These are phyloP conservation scores for Torrubiella hemipterigena DNA, from an alignment of 2,329 filamentous ascomycete genomes.

Conservation along the genomic window DNA sequence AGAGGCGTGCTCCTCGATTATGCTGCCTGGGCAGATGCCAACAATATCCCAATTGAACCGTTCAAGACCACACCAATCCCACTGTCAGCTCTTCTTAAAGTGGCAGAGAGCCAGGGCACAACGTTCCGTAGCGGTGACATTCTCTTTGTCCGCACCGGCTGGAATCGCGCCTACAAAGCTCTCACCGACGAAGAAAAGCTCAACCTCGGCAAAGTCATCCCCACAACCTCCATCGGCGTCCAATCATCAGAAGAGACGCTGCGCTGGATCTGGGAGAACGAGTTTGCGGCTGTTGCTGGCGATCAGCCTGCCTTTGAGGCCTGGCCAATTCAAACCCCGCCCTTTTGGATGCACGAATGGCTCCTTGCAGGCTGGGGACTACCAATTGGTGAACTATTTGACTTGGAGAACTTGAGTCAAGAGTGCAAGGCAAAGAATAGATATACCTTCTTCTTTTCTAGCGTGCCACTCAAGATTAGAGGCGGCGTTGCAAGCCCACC, in stretches of 20 bases:
- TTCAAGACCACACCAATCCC: conserved; percentile 31
- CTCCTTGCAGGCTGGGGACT: conserved; percentile 37
- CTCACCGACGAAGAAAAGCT: conserved; percentile 22
- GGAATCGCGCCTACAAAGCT: conserved; percentile 28
- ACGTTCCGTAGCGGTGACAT: conserved; percentile 39
- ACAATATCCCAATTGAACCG: conserved; percentile 21
- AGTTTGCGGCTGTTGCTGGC: conserved; percentile 42
- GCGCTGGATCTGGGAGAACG: conserved; percentile 45
- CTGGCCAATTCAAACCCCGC: conserved; percentile 23
- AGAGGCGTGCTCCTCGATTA: conserved; percentile 42
- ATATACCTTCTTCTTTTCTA: conserved; percentile 29
- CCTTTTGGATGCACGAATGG: conserved; percentile 28
- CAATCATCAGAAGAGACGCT: conserved; percentile 34
- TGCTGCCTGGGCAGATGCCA: conserved; percentile 27
- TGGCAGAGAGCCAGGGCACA: conserved; percentile 29
- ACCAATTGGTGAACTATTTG: conserved; percentile 36
- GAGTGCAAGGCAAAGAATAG: conserved; percentile 18
- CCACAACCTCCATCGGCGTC: conserved; percentile 26
- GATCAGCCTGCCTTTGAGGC: conserved; percentile 42
- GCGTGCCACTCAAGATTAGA: conserved; percentile 22
- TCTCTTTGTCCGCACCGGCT: conserved; percentile 42
- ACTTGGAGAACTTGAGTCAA: conserved; percentile 25
- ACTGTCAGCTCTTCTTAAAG: conserved; percentile 25
- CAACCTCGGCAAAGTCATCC: conserved; percentile 17
- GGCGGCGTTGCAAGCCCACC: conserved; percentile 26